Percentiles rank a stretch among this genome's conserved stretches.
Evolutionary conservation across 805 yeast genomes (phyloP).

Genomic region (Nakazawaea populi): DNA sequence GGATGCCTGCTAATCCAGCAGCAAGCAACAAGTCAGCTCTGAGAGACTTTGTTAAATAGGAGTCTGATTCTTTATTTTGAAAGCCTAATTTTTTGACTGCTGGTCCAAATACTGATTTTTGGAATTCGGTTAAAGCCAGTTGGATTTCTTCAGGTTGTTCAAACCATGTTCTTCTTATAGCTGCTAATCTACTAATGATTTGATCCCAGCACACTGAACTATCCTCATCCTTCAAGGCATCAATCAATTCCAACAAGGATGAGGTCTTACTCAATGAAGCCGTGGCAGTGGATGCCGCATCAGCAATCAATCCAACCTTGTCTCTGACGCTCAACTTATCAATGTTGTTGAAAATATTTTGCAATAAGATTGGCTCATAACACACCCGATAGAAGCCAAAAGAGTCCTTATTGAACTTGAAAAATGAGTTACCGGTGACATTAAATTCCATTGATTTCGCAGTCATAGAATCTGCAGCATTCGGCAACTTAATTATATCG

Average conservation of each 20-base stretch:
- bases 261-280: slow-evolving; percentile 37
- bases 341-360: slow-evolving; percentile 33
- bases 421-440: slow-evolving; percentile 15
- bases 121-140: slow-evolving; percentile 26
- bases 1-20: slow-evolving; percentile 33
- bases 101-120: slow-evolving; percentile 25
- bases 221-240: slow-evolving; percentile 26
- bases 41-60: slow-evolving; percentile 28
- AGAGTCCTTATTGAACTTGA: slow-evolving; percentile 45
- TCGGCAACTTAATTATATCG: neutral
- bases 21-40: slow-evolving; percentile 32
- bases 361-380: slow-evolving; percentile 37
- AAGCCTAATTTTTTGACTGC: slow-evolving; percentile 24
- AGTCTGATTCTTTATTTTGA: slow-evolving; percentile 14
- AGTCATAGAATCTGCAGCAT: neutral
- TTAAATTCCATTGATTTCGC: neutral
- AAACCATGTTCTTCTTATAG: slow-evolving; percentile 31
- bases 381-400: slow-evolving; percentile 50
- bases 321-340: slow-evolving; percentile 37
- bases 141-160: slow-evolving; percentile 23
- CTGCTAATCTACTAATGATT: slow-evolving; percentile 33
- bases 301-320: slow-evolving; percentile 50
- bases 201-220: slow-evolving; percentile 52
- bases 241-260: slow-evolving; percentile 37
- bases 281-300: slow-evolving; percentile 40